phyloP scores from a whole-genome alignment of 306 rosid species.

The Sicyos edulis region DNA sequence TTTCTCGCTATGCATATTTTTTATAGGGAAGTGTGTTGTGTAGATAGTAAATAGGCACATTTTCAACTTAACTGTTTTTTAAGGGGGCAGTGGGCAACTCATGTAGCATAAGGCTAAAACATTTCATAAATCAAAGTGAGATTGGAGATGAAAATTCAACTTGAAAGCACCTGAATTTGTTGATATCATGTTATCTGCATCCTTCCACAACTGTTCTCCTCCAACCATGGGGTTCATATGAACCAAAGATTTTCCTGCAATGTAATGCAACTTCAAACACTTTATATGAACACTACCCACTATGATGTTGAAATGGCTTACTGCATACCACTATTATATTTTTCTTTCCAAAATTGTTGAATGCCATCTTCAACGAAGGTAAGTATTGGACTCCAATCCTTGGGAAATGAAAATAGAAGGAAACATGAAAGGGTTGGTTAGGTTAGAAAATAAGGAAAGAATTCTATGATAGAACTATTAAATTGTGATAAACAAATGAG shows the following conservation, averaged over 20 bases:
- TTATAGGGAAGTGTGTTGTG: background rate
- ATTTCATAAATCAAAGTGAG: conserved; percentile 22
- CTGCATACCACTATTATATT: conserved; percentile 40
- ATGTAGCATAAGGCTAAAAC: conserved; percentile 15
- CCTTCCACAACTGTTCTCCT: conserved; percentile 33
- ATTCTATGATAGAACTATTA: background rate
- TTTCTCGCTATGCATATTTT: background rate
- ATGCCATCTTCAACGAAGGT: conserved; percentile 51
- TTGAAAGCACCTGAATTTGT: conserved; percentile 36
- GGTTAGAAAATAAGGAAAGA: too few species aligned
- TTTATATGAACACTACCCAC: background rate
- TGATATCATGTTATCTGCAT: conserved; percentile 33
- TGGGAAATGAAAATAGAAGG: conserved; percentile 13
- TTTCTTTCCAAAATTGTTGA: conserved; percentile 50
- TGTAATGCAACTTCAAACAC: background rate
- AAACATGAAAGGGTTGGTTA: background rate
- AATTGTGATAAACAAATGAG: background rate
- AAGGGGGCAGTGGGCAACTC: too few species aligned
- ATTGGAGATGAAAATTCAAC: conserved; percentile 6
- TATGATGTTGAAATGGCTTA: conserved; percentile 24
- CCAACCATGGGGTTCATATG: conserved; percentile 25
- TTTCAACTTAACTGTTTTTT: background rate
- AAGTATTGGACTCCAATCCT: conserved; percentile 74
- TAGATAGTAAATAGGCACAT: conserved; percentile 6
- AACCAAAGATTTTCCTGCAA: conserved; percentile 32